Evolutionary conservation across 257 asterid genomes (phyloP), one percentile per base, ranked within the genome.

Genomic region (Solanum sejunctum): DNA sequence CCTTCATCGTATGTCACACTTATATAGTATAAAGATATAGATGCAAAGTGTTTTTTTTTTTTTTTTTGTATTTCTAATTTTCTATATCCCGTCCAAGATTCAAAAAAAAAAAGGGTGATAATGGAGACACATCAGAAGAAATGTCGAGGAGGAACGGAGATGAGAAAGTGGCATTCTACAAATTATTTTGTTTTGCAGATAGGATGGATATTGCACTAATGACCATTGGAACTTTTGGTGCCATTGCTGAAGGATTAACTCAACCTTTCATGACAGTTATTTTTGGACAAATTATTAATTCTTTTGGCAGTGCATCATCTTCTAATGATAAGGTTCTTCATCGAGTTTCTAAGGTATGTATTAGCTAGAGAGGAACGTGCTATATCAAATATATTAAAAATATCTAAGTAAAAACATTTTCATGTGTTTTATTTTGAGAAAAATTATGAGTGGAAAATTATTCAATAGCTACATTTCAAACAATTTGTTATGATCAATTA

Each of bases 181-280:
- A 88, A 57, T 92, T 95, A 21, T 95, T 93, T 57, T 60, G 85
- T 0, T 92, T 93, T 23, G 97, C 98, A 5, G 94, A 94, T 49
- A 86, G 86, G 66, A 10, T 88, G 0, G 98, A 95, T 80, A 32
- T 87, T 9, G 56, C 79, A 4, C 64, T 94, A 9, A 91, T 95
- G 84, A 21, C 84, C 8, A 77, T 83, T 2, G 98, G 98, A 39
- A 88, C 92, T 3, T 12, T 95, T 15, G 81, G 88, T 11, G 97
- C 97, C 11, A 52, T 88, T 12, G 93, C 78, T 1, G 91, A 88
- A 54, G 98, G 98, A 20, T 23, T 92, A 52, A 26, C 98, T 10
- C 97, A 93, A 89, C 97, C 98, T 58, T 1, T 92, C 17, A 95
- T 93, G 98, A 88, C 96, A 5, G 78, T 94, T 32, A 83, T 94